These are phyloP conservation scores for Lipomyces anomalus DNA, from an alignment of 805 yeast genomes.

Conservation along the genomic window DNA sequence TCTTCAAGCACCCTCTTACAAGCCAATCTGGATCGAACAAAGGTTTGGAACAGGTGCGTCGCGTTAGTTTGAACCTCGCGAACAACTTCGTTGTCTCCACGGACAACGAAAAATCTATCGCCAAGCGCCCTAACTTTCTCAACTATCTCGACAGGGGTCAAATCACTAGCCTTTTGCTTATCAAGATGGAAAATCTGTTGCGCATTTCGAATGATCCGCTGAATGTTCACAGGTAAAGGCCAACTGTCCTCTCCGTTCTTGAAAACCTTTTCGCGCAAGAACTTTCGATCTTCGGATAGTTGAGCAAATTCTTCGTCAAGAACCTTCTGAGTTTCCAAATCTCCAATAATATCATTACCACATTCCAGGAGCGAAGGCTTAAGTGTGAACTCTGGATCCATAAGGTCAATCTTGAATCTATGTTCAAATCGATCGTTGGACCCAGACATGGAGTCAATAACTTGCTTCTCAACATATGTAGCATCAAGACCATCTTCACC, in stretches of 20 bases:
- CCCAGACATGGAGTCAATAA: conserved; percentile 93
- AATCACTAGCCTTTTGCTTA: conserved; percentile 81
- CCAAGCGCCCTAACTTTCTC: conserved; percentile 64
- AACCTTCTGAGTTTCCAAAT: conserved; percentile 69
- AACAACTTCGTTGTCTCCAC: conserved; percentile 71
- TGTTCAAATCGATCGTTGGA: conserved; percentile 76
- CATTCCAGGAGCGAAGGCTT: conserved; percentile 75
- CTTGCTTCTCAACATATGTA: conserved; percentile 93
- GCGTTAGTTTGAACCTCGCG: conserved; percentile 91
- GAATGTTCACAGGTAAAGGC: conserved; percentile 96
- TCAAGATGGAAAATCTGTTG: conserved; percentile 96
- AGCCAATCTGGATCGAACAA: conserved; percentile 87
- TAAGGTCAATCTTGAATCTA: conserved; percentile 79
- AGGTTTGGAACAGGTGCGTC: conserved; percentile 79
- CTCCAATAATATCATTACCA: conserved; percentile 87
- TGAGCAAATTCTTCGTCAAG: conserved; percentile 83
- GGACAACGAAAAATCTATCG: conserved; percentile 62
- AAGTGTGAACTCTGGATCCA: conserved; percentile 57
- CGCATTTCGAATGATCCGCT: conserved; percentile 94
- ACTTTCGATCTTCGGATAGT: conserved; percentile 66
- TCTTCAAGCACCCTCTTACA: conserved; percentile 89
- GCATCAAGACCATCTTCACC: conserved; percentile 99
- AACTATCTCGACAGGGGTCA: conserved; percentile 77
- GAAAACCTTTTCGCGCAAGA: conserved; percentile 75
- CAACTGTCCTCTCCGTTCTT: conserved; percentile 91